A percentile compares a stretch with the other conserved stretches of the same genome.
Evolutionary conservation across 371 early-diverging fungal genomes (phyloP).

Genomic region (Rhizopus arrhizus): DNA sequence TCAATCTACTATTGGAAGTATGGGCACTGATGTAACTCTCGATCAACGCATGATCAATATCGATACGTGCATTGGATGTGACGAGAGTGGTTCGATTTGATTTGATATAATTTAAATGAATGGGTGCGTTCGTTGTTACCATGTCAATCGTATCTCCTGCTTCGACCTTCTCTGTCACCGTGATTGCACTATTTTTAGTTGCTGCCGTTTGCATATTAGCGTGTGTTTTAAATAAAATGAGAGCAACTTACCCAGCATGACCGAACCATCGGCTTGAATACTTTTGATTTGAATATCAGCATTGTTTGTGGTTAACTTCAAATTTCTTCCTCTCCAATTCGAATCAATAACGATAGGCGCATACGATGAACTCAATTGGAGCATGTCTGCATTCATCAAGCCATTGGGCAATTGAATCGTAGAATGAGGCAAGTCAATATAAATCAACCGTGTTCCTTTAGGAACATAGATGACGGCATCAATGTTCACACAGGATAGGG

Average conservation of each 20-base stretch:
- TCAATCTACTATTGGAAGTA: not conserved
- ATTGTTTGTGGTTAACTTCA: not conserved
- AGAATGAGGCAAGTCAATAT: not conserved
- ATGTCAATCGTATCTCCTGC: not conserved
- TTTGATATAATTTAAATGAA: not conserved
- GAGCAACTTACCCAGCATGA: not conserved
- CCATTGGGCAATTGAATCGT: not conserved
- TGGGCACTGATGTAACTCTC: not conserved
- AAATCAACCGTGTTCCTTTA: not conserved
- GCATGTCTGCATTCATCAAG: not conserved
- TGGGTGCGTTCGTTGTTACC: not conserved
- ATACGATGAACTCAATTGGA: not conserved
- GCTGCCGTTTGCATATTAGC: not conserved
- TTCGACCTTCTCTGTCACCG: not conserved
- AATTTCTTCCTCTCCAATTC: not conserved
- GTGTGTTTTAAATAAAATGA: not conserved
- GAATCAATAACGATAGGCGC: not conserved
- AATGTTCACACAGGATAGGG: not conserved
- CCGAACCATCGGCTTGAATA: not conserved
- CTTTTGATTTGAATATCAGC: not conserved
- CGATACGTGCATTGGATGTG: not conserved
- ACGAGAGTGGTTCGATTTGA: not conserved
- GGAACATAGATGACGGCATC: slow-evolving; percentile 3
- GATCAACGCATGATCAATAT: not conserved
- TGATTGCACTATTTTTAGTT: not conserved